Evolutionary conservation across 352 stramenopile species (phyloP), one percentile per base, ranked within the genome.

Genomic region (Heterotrichella gracilis): DNA sequence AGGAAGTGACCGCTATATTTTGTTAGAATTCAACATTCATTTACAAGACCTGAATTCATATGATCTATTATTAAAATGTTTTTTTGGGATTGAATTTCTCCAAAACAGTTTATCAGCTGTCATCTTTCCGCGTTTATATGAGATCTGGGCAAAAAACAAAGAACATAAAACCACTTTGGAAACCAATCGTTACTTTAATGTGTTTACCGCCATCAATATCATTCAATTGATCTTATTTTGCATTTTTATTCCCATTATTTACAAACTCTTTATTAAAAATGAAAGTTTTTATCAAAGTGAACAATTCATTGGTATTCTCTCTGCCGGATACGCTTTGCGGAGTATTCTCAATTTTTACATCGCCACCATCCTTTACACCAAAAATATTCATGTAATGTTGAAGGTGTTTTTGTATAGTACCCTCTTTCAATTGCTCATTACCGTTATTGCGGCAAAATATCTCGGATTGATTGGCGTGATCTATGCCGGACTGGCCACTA

Each of bases 261-360:
- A 53, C 32, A 53, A 53, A 53, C 32, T 53, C 9, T n/a, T 53
- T 53, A 53, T 53, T 17, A 53, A 53, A 53, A 53, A 53, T n/a
- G n/a, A 9, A 53, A n/a, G 9, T 9, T 53, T 53, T 53, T 53
- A 53, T 53, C 32, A 53, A 53, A 53, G 32, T n/a, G 32, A 53
- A 53, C 9, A 17, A 17, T 53, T 17, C 32, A 53, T 53, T n/a
- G 32, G 32, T n/a, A 53, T 53, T 17, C n/a, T 53, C 9, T 9
- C 32, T 9, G 32, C 32, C 9, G 32, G 32, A 17, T 53, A 53
- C n/a, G 32, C 32, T n/a, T n/a, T 53, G 32, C 32, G 32, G n/a
- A 53, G 32, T n/a, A 53, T 53, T 53, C 32, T 17, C 32, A 9
- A 17, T n/a, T 53, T 17, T 53, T 53, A 53, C n/a, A 9, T 53